Evolutionary conservation across 2,329 filamentous ascomycete species (phyloP), one percentile per base, ranked within the genome.

Genomic region (Alternaria viburni): DNA sequence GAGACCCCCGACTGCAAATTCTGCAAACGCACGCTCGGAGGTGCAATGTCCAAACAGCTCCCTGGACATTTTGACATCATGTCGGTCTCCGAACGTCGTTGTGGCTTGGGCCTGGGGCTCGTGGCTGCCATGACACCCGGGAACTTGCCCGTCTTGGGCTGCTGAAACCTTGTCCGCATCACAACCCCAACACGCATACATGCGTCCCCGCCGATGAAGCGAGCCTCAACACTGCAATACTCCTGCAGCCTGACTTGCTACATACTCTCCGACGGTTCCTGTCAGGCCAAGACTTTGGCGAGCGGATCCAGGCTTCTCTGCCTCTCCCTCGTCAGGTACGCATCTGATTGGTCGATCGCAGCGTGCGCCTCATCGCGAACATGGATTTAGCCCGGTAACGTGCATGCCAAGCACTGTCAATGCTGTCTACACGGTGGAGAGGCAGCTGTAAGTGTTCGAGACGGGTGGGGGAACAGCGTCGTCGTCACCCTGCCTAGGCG

Each of bases 131-230:
- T 32, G 6, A 46, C 26, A 32, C 23, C 19, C 45, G 56, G 56
- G 36, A 28, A 49, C 23, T 52, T 58, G 30, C 61, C 65, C 32
- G 19, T 59, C 59, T 57, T 30, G 59, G 66, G 45, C 17, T 17
- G 62, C 36, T 69, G 70, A 71, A 69, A 71, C 70, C 43, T 30
- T 25, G 30, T 50, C 47, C 60, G 70, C 68, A 58, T 71, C 70
- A 69, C 19, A 64, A 50, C 61, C 61, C 54, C 57, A 63, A 61
- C 59, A 61, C 51, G 46, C 65, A 67, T 57, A 56, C 30, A 56
- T 44, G 46, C 46, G 32, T 54, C 47, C 13, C 50, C 36, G 32
- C 50, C 43, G 19, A 47, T 50, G 51, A 55, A 54, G 54, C 54
- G 23, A 47, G 46, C 45, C 30, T 57, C 50, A 58, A 51, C 45